Evolutionary conservation across 2,329 filamentous ascomycete genomes (phyloP), one percentile per base, ranked within the genome.

Genomic region (Colletotrichum sp.): DNA sequence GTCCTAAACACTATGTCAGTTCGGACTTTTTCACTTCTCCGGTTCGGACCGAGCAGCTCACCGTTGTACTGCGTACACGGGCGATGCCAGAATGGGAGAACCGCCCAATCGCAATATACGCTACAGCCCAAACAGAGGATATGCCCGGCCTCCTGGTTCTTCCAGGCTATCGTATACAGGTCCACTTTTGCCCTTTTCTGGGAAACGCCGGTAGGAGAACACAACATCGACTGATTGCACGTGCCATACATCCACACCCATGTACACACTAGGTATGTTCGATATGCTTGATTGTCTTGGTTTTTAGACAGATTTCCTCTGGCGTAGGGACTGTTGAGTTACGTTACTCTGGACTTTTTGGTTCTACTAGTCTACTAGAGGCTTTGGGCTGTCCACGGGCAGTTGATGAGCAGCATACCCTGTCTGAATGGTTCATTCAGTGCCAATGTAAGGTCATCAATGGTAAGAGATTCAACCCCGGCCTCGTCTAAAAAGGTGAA

Each of bases 301-400:
- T 6, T 10, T n/a, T 18, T 1, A 16, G 13, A 36, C 13, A 1
- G 34, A 16, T 44, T 44, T 0, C 6, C 39, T 44, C 15, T 5
- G 2, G 36, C 16, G 7, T 39, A 44, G 39, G 39, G 16, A 44
- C 39, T 44, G 7, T n/a, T 44, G 16, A 44, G 39, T n/a, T 10
- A 44, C 8, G 8, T n/a, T 10, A 10, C 39, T 0, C 8, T 44
- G 39, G 18, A 44, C 10, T 8, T 6, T n/a, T 2, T 10, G 6
- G 18, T n/a, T 44, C 39, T 44, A n/a, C 7, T 44, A 18, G 18
- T n/a, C 8, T 10, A 10, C 39, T n/a, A 44, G 18, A n/a, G 39
- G 39, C 8, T n/a, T 5, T 44, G 39, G 18, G 39, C 39, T 44
- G 39, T 10, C 8, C 18, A 8, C 7, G 39, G 39, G 36, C 36